Evolutionary conservation across 257 asterid species (phyloP), one percentile per base, ranked within the genome.

Genomic region (Solanum virginianum): DNA sequence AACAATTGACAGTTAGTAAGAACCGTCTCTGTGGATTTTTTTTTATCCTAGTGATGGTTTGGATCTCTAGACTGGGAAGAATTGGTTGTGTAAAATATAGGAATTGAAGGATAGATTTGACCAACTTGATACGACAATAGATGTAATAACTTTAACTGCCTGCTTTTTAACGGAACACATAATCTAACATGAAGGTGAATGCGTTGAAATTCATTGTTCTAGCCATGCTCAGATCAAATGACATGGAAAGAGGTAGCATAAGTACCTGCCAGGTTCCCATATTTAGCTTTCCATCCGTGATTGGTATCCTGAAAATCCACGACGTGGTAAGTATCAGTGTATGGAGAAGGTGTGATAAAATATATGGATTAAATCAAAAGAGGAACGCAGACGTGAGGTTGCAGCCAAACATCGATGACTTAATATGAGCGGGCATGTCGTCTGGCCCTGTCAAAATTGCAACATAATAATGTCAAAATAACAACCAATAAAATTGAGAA

Each of bases 181-280:
- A 36, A 77, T 53, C 10, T 26, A 53, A 26, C 45, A 53, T 79
- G 65, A 79, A 79, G 65, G 82, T 26, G 47, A 79, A 79, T 26
- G 82, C 47, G 4, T 26, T 53, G 24, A 59, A 85, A 13, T 63
- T 53, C 70, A n/a, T 47, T 26, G 41, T 49, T 22, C 66, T 56
- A 18, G 36, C 12, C 54, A 45, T 18, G 49, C 74, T 39, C 84
- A 68, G 24, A 80, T 22, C 45, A 36, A 45, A 80, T 15, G 66
- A 54, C 51, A 24, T 26, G 41, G 80, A 22, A 81, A 32, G 26
- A 88, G 71, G 54, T 51, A 65, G 43, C 57, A 85, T 36, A 71
- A 65, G 39, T 89, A 96, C 99, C 98, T 96, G 99, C 99, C 99
- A 96, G 88, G 99, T 94, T 87, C 99, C 99, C 94, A 96, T 89